Evolutionary conservation across 1,284 basidiomycete species (phyloP).

Genomic region (Apiotrichum sp.): DNA sequence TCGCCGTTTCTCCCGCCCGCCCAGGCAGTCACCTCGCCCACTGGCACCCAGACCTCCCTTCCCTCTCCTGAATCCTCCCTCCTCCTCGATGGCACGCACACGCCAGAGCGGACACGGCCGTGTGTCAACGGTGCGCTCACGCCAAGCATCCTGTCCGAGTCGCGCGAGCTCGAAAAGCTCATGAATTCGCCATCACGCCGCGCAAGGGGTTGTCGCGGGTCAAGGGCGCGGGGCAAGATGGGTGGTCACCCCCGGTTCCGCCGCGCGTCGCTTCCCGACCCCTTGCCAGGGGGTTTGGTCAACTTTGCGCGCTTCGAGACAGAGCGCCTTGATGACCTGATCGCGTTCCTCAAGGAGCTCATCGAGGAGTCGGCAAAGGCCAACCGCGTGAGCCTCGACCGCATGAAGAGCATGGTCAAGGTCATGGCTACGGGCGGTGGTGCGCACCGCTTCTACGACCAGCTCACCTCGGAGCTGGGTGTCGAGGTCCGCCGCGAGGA

Average conservation of each 20-base stretch:
- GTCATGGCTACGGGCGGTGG: constrained; percentile 98
- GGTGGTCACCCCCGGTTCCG: constrained; percentile 59
- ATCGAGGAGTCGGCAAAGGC: constrained; percentile 78
- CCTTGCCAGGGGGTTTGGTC: constrained; percentile 90
- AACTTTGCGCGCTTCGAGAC: constrained; percentile 99
- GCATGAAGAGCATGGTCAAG: constrained; percentile 90
- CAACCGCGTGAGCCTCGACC: constrained; percentile 81
- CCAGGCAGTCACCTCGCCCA: constrained; percentile 29
- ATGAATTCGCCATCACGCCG: constrained; percentile 17
- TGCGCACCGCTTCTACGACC: constrained; percentile 86
- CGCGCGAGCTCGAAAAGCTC: constrained; percentile 4
- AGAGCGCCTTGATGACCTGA: constrained; percentile 74
- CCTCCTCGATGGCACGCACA: constrained; percentile 13
- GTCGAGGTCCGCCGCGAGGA: constrained; percentile 88
- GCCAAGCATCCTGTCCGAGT: constrained; percentile 52
- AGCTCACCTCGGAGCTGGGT: constrained; percentile 66
- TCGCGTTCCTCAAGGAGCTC: constrained; percentile 79
- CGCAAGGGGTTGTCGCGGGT: constrained; percentile 44
- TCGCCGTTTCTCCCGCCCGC: constrained; percentile 38
- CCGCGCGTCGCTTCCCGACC: constrained; percentile 60
- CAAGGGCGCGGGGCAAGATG: constrained; percentile 18
- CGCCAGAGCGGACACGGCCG: constrained; percentile 46
- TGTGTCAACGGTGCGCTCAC: constrained; percentile 68
- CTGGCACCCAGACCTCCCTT: constrained; percentile 12
- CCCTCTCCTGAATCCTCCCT: constrained; percentile 28